phyloP scores from a whole-genome alignment of 345 rosid genomes.

The Turritis glabra region DNA sequence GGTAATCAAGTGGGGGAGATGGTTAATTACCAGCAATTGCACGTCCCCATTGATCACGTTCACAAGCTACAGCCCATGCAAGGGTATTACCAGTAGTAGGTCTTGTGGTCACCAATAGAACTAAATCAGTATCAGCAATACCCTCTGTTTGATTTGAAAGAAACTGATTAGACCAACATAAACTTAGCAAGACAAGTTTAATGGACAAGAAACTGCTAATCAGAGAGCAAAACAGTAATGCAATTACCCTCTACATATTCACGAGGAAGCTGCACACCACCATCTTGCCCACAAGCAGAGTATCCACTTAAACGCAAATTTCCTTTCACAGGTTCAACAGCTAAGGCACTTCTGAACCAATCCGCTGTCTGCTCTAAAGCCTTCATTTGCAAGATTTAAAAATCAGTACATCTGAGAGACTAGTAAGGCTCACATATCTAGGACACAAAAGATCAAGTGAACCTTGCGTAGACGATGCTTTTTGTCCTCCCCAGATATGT shows the following conservation, averaged over 20 bases:
- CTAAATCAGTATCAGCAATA: conserved; percentile 87
- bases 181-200: not conserved
- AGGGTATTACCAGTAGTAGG: conserved; percentile 99
- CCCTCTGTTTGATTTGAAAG: conserved; percentile 57
- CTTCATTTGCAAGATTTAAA: conserved; percentile 47
- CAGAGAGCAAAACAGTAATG: conserved; percentile 20
- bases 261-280: conserved; percentile 97
- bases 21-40: conserved; percentile 83
- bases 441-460: conserved; percentile 2
- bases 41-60: conserved; percentile 99
- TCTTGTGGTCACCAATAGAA: conserved; percentile 94
- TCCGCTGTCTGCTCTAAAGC: conserved; percentile 93
- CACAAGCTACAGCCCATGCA: conserved; percentile 99
- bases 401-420: conserved; percentile 30
- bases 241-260: conserved; percentile 87
- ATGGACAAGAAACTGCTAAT: not conserved
- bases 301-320: conserved; percentile 96
- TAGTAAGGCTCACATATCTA: conserved; percentile 3
- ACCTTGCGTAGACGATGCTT: conserved; percentile 90
- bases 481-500: conserved; percentile 89
- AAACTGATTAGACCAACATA: conserved; percentile 4
- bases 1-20: not conserved
- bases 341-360: conserved; percentile 90
- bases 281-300: conserved; percentile 99
- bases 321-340: conserved; percentile 98